phyloP scores from a whole-genome alignment of 768 basidiomycete species.

The Rhodotorula diobovata region DNA sequence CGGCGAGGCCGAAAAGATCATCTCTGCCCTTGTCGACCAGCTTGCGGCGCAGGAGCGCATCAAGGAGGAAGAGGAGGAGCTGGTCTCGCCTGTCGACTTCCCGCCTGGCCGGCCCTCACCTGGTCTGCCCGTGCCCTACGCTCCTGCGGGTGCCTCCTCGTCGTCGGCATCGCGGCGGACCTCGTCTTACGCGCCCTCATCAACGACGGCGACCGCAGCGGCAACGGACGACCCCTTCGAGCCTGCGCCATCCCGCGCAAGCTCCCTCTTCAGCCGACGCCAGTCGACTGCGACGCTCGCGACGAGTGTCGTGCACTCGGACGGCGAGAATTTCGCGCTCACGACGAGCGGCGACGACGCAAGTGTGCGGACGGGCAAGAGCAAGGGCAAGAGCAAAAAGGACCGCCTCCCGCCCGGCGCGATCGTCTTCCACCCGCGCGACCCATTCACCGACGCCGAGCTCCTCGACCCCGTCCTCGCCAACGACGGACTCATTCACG shows the following conservation, averaged over 20 bases:
- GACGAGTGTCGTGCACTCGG: background rate
- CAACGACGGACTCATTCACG: slow-evolving; percentile 35
- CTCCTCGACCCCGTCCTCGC: slow-evolving; percentile 32
- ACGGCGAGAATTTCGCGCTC: background rate
- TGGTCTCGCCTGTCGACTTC: background rate
- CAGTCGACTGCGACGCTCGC: background rate
- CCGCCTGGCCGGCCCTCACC: background rate
- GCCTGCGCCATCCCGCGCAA: background rate
- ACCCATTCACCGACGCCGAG: slow-evolving; percentile 22
- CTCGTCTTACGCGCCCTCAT: background rate
- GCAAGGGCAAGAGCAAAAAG: slow-evolving; percentile 7
- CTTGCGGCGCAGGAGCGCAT: slow-evolving; percentile 25
- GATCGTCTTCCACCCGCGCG: slow-evolving; percentile 14
- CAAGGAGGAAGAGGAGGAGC: slow-evolving; percentile 30
- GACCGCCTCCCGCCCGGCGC: slow-evolving; percentile 7
- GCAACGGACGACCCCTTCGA: slow-evolving; percentile 9
- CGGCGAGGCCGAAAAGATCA: slow-evolving; percentile 38
- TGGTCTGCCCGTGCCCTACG: slow-evolving; percentile 1
- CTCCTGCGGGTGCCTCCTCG: background rate
- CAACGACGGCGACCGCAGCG: background rate
- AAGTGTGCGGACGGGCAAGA: background rate
- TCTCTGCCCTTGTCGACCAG: slow-evolving; percentile 34
- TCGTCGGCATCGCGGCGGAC: background rate
- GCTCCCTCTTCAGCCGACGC: background rate
- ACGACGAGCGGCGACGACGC: background rate